Base-by-base conservation (phyloP, 2,329 filamentous ascomycete species). In the Pseudonectria foliicola region DNA sequence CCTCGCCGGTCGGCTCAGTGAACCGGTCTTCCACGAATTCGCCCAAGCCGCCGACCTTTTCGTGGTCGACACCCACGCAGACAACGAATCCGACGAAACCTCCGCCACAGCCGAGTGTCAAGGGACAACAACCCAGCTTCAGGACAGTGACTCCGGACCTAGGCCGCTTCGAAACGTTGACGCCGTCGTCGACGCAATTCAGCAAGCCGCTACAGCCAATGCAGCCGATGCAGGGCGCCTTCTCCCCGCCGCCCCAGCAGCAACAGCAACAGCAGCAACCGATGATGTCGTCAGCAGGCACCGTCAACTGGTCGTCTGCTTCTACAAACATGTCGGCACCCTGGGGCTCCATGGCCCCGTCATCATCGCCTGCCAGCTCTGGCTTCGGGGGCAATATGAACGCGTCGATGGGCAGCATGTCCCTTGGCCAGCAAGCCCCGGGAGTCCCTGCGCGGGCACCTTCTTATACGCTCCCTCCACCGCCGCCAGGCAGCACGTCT, bases 11-110 rank as follows among this genome's bases (percentile, higher is more conserved):
- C 3, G 56, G 61, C 15, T 60, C 66, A 4, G 53, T 51, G 3
- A 56, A 51, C 10, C 59, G 52, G 34, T 59, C 60, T 2, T 47
- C 57, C 10, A 49, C 61, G 10, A 57, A 57, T 30, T 61, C 64
- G 3, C 55, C 67, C 3, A 52, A 67, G n/a, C 56, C 67, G 3
- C 64, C 70, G 0, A 62, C 71, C 4, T 82, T 82, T 54, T 70
- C 77, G 7, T 83, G 79, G 78, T 81, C 78, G 2, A 78, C 75
- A 3, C 73, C 75, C 10, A 65, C 62, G 8, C 61, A 71, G 7
- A 56, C 65, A 5, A 60, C 62, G 18, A 53, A 46, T 12, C 55
- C 56, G 6, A 45, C 58, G 29, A 53, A 48, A 13, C 46, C 49
- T 7, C 40, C 57, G 7, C 44, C 48, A 32, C 60, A 61, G 26